Evolutionary conservation across 495 filamentous ascomycete species (phyloP), one percentile per base, ranked within the genome.

Genomic region (Penicillium steckii): DNA sequence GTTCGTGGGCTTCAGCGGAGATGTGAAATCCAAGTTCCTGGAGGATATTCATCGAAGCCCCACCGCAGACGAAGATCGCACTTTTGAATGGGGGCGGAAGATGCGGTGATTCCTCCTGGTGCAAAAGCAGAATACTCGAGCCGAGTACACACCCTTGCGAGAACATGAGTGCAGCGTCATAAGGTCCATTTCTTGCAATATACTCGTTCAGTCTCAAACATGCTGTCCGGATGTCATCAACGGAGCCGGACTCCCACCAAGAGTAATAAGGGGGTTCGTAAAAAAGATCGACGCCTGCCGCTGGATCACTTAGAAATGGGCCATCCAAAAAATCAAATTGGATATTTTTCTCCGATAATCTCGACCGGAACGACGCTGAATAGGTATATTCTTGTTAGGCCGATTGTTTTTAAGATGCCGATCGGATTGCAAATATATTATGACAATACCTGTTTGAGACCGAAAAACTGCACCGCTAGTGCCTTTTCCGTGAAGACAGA

Each of bases 401-500:
- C 5, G 18, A 6, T 15, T 37, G 33, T 15, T 37, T n/a, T n/a
- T n/a, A n/a, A n/a, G n/a, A 4, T 37, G 33, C 18, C 15, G 7
- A 37, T 37, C n/a, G 13, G 33, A 37, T 15, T 15, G 33, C n/a
- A 35, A n/a, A 10, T 19, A 17, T 40, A 32, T 49, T 53, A 9
- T 9, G 54, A 62, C 69, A 59, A 15, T 56, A 81, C 84, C 69
- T 8, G 81, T 80, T 53, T 86, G 82, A 3, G 81, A 77, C 50
- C 77, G 72, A 61, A 87, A 83, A 49, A 84, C 82, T 0, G 64
- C 50, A 32, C 65, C 75, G 56, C 80, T 85, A 25, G 84, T 86
- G 25, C 82, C 84, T 52, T 76, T 74, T 8, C 81, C 85, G 60
- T 88, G 84, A 15, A 87, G 80, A 51, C 82, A 83, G 35, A 88